Evolutionary conservation across 2,329 filamentous ascomycete genomes (phyloP).

Genomic region (Aureobasidium vineae): DNA sequence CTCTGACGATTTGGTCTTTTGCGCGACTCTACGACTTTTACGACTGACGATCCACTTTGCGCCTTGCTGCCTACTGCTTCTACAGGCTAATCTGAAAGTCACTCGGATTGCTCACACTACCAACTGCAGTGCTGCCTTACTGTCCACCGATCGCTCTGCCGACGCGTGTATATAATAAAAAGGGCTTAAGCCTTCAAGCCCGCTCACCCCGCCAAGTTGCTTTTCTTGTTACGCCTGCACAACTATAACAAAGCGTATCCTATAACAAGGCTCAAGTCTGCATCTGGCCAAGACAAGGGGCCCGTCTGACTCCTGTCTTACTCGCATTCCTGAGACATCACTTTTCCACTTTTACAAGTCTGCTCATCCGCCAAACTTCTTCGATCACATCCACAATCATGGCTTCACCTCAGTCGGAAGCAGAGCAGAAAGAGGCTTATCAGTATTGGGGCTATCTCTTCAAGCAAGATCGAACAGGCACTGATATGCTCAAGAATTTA

Average conservation of each 20-base stretch:
- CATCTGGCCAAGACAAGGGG: background rate
- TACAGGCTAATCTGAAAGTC: background rate
- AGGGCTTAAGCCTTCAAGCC: background rate
- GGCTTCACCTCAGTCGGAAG: conserved; percentile 19
- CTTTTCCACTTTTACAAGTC: background rate
- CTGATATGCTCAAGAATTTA: conserved; percentile 47
- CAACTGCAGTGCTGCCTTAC: conserved; percentile 26
- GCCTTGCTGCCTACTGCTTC: conserved; percentile 21
- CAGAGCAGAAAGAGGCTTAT: conserved; percentile 44
- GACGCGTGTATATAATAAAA: conserved; percentile 9
- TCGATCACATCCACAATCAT: background rate
- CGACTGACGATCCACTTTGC: conserved; percentile 1
- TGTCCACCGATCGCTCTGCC: conserved; percentile 17
- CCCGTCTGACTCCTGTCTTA: background rate
- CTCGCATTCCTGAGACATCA: conserved; percentile 5
- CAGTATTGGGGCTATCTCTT: conserved; percentile 54
- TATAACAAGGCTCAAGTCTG: conserved; percentile 4
- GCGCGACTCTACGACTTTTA: background rate
- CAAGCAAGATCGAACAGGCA: conserved; percentile 53
- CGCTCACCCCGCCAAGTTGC: background rate
- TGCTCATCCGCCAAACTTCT: background rate
- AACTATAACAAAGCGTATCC: background rate
- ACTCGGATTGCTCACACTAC: conserved; percentile 1
- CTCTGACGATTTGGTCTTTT: background rate
- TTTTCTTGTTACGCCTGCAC: background rate